Base-by-base conservation (phyloP, 352 stramenopile species). In the Globisporangium ultimum region DNA sequence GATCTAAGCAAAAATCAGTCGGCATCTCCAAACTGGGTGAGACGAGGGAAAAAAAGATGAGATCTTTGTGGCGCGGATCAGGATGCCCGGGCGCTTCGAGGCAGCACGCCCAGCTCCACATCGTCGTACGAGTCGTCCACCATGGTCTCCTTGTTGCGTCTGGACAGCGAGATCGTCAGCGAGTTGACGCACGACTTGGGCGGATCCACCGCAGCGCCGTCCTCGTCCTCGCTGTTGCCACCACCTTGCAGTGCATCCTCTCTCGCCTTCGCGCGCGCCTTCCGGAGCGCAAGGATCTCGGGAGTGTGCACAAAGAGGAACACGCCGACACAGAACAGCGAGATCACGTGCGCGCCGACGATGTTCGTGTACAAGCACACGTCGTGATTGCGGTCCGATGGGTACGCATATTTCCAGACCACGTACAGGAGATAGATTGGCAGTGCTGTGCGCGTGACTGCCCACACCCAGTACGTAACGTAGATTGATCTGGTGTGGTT, bases 291-390 rank as follows among this genome's bases (percentile, higher is more conserved):
- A 13, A 86, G 60, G 65, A 91, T 78, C 61, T 93, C 84, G 1
- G 81, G 82, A 3, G 80, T 91, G 68, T 91, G 81, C 43, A 91
- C 78, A 58, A 89, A 90, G 62, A 89, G 78, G 60, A 93, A 93
- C 13, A 91, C 81, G 53, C 80, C 78, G 40, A 93, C 70, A 59
- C 84, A 93, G 48, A 91, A 91, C 48, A 91, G 67, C 53, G 84
- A 74, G 50, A 93, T 92, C 55, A 91, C 58, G 67, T 93, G 80
- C 9, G 84, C 82, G 34, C 78, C 79, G 20, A 91, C 72, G 21
- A 91, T 51, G 60, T 88, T 91, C 12, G 84, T 78, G 65, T 88
- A 90, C 57, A 91, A 77, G 55, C 84, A 93, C 59, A 81, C 72
- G 66, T 87, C 71, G 65, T 91, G 72, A 63, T 91, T 89, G 13